These are phyloP conservation scores for Talaromyces sp. DNA, from an alignment of 2,329 filamentous ascomycete genomes.

Conservation along the genomic window DNA sequence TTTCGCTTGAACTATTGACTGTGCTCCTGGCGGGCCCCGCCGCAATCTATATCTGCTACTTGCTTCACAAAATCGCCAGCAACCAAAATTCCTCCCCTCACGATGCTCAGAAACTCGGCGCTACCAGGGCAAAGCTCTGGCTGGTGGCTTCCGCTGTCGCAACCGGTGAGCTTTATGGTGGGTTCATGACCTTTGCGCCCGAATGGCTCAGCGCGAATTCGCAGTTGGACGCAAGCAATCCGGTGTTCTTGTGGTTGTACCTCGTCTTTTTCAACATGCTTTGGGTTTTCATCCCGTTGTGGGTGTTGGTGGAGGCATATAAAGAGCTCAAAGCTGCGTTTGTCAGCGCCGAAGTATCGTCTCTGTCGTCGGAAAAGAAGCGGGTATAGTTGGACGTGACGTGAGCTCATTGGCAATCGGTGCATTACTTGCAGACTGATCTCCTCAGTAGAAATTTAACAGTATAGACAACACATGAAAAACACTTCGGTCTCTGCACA, in stretches of 20 bases:
- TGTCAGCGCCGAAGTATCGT: conserved; percentile 27
- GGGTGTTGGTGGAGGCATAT: conserved; percentile 54
- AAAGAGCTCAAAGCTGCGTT: conserved; percentile 42
- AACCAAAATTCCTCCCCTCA: conserved; percentile 11
- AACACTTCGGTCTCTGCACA: too few species aligned
- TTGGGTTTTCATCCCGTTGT: conserved; percentile 59
- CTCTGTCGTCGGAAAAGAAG: conserved; percentile 18
- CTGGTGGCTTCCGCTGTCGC: conserved; percentile 58
- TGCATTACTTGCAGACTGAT: background rate
- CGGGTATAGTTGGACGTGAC: background rate
- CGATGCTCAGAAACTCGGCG: conserved; percentile 23
- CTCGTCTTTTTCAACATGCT: conserved; percentile 62
- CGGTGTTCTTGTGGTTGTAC: conserved; percentile 62
- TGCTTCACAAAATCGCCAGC: conserved; percentile 38
- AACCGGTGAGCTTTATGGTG: conserved; percentile 62
- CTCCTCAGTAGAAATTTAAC: too few species aligned
- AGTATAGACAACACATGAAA: too few species aligned
- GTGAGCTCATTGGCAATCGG: too few species aligned
- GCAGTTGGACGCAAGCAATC: conserved; percentile 57
- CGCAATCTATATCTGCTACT: conserved; percentile 55
- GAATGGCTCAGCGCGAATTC: conserved; percentile 60
- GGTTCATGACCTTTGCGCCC: conserved; percentile 63
- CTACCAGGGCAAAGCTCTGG: conserved; percentile 43
- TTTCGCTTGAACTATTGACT: conserved; percentile 59
- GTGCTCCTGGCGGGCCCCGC: conserved; percentile 58